Conservation (phyloP, 1,284 basidiomycete species). For the Ganoderma sp. region DNA sequence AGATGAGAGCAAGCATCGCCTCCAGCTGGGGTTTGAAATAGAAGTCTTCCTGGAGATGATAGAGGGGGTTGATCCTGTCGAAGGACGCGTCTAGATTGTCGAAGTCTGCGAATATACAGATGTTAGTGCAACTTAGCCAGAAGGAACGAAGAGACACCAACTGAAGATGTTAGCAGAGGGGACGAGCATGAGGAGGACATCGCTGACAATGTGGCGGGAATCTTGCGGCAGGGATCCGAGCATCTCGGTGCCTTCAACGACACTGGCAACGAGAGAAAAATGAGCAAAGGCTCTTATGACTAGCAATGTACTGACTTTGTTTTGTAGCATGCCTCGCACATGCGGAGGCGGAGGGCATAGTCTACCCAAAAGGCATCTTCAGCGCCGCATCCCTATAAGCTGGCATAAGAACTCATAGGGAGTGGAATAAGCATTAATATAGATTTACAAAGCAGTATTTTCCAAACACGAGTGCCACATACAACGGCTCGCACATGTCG, state of each 20-base stretch:
- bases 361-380: not conserved
- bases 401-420: not conserved
- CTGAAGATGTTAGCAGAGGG: not conserved
- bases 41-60: not conserved
- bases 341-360: not conserved
- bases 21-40: not conserved
- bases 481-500: constrained; percentile 32
- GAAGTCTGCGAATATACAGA: not conserved
- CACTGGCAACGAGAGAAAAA: not conserved
- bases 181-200: not conserved
- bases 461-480: constrained; percentile 35
- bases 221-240: not conserved
- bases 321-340: not conserved
- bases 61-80: not conserved
- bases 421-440: not conserved
- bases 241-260: not conserved
- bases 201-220: not conserved
- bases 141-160: not conserved
- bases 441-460: not conserved
- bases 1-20: not conserved
- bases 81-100: not conserved
- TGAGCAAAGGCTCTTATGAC: not conserved
- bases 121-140: not conserved
- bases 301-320: not conserved
- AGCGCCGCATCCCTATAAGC: not conserved